Conservation (phyloP, 495 filamentous ascomycete species). For the Aspergillus ellipticus region DNA sequence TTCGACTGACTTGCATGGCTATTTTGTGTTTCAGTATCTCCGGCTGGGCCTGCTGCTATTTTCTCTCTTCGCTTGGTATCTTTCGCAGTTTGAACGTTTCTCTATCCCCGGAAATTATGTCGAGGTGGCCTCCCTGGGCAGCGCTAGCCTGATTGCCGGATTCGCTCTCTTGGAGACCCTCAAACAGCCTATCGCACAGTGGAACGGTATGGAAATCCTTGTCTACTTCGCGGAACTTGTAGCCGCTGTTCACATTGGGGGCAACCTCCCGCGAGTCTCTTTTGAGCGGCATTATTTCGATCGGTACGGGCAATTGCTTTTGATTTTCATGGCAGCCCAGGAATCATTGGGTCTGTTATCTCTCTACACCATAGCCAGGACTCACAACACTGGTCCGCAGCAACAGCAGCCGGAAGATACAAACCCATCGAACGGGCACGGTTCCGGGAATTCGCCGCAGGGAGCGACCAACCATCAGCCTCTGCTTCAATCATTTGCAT, state of each 20-base stretch:
- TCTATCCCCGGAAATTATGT: conserved; percentile 38
- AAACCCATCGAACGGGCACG: background rate
- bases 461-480: conserved; percentile 15
- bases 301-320: conserved; percentile 38
- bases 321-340: conserved; percentile 41
- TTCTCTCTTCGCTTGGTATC: conserved; percentile 32
- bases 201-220: conserved; percentile 44
- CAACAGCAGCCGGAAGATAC: conserved; percentile 1
- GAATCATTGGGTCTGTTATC: conserved; percentile 31
- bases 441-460: conserved; percentile 3
- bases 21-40: conserved; percentile 27
- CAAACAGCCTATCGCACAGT: conserved; percentile 34
- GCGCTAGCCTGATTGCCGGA: conserved; percentile 39
- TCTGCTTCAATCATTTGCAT: conserved; percentile 18
- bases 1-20: conserved; percentile 12
- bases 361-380: conserved; percentile 16
- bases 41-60: conserved; percentile 30
- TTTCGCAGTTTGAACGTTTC: conserved; percentile 31
- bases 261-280: conserved; percentile 30
- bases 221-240: conserved; percentile 40
- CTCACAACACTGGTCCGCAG: conserved; percentile 2
- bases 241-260: conserved; percentile 38
- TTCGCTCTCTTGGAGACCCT: conserved; percentile 38
- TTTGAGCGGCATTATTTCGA: conserved; percentile 40
- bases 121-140: conserved; percentile 38